Conservation (phyloP, 2,329 filamentous ascomycete species). For the Pestalotiopsis sp. region DNA sequence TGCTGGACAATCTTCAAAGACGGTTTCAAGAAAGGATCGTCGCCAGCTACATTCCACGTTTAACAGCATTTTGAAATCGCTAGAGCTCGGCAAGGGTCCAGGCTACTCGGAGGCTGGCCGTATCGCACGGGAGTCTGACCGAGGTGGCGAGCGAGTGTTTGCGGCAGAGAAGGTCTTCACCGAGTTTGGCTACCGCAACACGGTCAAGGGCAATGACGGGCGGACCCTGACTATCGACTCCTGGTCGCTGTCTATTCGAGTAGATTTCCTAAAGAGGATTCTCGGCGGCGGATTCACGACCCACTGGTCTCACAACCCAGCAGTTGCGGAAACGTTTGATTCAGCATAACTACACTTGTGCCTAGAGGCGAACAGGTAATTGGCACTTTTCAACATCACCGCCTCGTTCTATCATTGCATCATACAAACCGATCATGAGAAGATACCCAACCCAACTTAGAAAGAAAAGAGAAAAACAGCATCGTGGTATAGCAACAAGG, state of each 20-base stretch:
- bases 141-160: constrained; percentile 41
- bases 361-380: neutral
- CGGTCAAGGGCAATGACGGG: constrained; percentile 47
- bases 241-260: constrained; percentile 53
- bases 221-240: constrained; percentile 49
- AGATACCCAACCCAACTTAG: no score
- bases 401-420: neutral
- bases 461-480: no score
- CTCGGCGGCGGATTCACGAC: constrained; percentile 47
- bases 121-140: constrained; percentile 44
- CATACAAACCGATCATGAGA: neutral
- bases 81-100: constrained; percentile 57
- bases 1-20: constrained; percentile 49
- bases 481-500: no score
- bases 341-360: constrained; percentile 1
- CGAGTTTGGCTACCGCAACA: constrained; percentile 57
- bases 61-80: constrained; percentile 54
- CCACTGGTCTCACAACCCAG: constrained; percentile 43
- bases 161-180: constrained; percentile 41
- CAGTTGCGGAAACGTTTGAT: constrained; percentile 31
- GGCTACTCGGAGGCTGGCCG: constrained; percentile 54
- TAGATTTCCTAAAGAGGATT: constrained; percentile 50
- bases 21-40: constrained; percentile 52
- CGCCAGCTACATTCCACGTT: constrained; percentile 51
- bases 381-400: neutral